Evolutionary conservation across 2,329 filamentous ascomycete genomes (phyloP).

Genomic region (Acrodontium crateriforme): DNA sequence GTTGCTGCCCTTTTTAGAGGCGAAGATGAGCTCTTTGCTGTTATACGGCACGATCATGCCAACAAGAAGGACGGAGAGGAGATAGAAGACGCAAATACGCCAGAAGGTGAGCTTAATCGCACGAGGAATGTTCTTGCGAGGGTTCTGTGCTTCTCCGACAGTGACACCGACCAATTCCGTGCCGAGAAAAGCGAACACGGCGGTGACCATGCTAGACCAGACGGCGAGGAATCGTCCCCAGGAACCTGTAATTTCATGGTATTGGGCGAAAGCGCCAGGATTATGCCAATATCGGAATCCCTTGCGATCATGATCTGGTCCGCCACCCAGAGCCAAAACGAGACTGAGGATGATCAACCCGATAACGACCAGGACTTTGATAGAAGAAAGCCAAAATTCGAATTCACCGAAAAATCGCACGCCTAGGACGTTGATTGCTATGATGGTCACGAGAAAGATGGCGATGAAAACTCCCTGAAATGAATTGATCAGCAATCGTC

Average conservation of each 20-base stretch:
- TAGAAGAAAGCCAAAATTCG: slow-evolving; percentile 35
- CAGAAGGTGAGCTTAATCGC: slow-evolving; percentile 72
- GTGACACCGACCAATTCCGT: slow-evolving; percentile 68
- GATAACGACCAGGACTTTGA: slow-evolving; percentile 34
- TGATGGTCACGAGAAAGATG: slow-evolving; percentile 31
- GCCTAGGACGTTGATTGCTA: slow-evolving; percentile 36
- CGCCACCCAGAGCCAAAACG: slow-evolving; percentile 17
- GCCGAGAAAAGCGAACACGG: slow-evolving; percentile 66
- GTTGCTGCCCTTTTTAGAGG: slow-evolving; percentile 33
- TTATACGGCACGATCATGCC: slow-evolving; percentile 68
- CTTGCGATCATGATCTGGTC: slow-evolving; percentile 16
- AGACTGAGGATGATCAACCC: slow-evolving; percentile 32
- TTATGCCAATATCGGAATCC: slow-evolving; percentile 32
- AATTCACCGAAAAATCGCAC: slow-evolving; percentile 48
- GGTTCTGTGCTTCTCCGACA: slow-evolving; percentile 60
- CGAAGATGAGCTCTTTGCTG: slow-evolving; percentile 44
- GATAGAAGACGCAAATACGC: slow-evolving; percentile 71
- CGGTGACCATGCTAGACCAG: slow-evolving; percentile 47
- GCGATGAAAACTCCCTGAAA: slow-evolving; percentile 63
- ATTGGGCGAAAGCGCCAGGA: slow-evolving; percentile 31
- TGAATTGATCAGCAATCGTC: too few relatives aligned
- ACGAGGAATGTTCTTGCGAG: slow-evolving; percentile 59
- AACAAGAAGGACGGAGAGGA: slow-evolving; percentile 57
- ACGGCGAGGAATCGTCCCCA: slow-evolving; percentile 32
- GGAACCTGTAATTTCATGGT: slow-evolving; percentile 21